Conservation (phyloP, 2,329 filamentous ascomycete genomes). For the Chaetomium strumarium region DNA sequence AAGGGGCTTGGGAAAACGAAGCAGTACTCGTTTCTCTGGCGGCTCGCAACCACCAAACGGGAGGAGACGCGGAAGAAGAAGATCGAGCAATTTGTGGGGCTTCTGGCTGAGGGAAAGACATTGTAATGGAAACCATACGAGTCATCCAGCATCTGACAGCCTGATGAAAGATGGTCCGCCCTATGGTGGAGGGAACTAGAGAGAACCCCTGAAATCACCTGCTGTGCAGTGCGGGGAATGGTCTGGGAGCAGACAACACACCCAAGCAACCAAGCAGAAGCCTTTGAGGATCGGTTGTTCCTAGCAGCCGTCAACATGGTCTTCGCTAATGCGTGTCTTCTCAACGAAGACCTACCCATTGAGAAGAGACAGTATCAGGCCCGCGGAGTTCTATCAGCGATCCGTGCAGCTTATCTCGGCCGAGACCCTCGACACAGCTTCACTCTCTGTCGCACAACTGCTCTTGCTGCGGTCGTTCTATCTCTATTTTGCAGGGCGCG, state of each 20-base stretch:
- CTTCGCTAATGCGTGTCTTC: conserved; percentile 28
- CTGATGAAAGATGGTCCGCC: too few species aligned
- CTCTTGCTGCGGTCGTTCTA: conserved; percentile 28
- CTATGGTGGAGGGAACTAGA: too few species aligned
- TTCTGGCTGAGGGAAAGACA: conserved; percentile 33
- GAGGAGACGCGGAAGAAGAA: conserved; percentile 32
- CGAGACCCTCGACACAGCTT: conserved; percentile 26
- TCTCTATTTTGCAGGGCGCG: conserved; percentile 26
- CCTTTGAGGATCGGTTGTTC: conserved; percentile 17
- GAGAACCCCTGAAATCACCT: too few species aligned
- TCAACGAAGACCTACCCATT: conserved; percentile 12
- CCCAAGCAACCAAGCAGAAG: not conserved
- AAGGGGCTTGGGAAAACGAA: conserved; percentile 39
- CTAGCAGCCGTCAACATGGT: conserved; percentile 28
- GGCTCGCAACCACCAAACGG: conserved; percentile 38
- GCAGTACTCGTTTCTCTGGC: conserved; percentile 41
- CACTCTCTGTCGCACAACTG: conserved; percentile 27
- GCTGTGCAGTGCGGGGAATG: too few species aligned
- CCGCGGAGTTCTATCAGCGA: conserved; percentile 27
- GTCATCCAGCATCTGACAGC: too few species aligned
- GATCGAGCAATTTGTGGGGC: conserved; percentile 37
- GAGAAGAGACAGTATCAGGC: conserved; percentile 15
- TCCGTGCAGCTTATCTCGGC: conserved; percentile 25
- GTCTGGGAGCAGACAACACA: conserved; percentile 8
- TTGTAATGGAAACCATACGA: conserved; percentile 32